Base-by-base conservation (phyloP, 2,329 filamentous ascomycete species). In the Fusarium sp. region DNA sequence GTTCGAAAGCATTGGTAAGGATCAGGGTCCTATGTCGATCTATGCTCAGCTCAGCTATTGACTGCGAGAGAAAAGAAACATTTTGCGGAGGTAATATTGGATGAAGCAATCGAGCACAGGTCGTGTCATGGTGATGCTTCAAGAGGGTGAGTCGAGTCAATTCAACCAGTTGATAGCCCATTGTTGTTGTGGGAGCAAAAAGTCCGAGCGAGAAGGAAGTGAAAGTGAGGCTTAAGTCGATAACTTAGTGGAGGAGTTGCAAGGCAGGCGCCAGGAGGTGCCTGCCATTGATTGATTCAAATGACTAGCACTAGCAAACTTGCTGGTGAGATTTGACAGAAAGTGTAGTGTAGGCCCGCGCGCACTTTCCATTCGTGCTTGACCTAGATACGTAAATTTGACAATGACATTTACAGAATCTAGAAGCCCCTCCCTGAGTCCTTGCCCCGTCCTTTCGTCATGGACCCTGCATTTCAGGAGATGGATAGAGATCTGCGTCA, bases 51-150 rank as follows among this genome's bases (percentile, higher is more conserved):
- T n/a, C 34, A 38, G 20, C 25, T 56, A 58, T 58, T 34, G 44
- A 57, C 44, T 18, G 40, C 45, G 45, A 71, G 42, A 45, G 25
- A 60, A 49, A 49, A 20, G 32, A 49, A 49, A 20, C 16, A 29
- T 47, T 56, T 53, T 54, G 29, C 29, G 46, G 38, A 43, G 42
- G 40, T 27, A 24, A 27, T 42, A 56, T 53, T 53, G 43, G 25
- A 50, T 46, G 45, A 59, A 66, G 43, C 51, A 50, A 25, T 22
- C n/a, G 25, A 42, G 59, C 54, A 71, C 68, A 40, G 68, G 43
- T 69, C 59, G 38, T 60, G 50, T 54, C 59, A 24, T 56, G 53
- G 73, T 65, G 56, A 64, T 64, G 54, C 29, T 46, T 25, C 11
- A 38, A 51, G 46, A 63, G 51, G 27, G 61, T 51, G 24, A 71